A percentile compares a stretch with the other conserved stretches of the same genome.
phyloP scores from a whole-genome alignment of 331 rosid genomes.

The Malus hybrid region DNA sequence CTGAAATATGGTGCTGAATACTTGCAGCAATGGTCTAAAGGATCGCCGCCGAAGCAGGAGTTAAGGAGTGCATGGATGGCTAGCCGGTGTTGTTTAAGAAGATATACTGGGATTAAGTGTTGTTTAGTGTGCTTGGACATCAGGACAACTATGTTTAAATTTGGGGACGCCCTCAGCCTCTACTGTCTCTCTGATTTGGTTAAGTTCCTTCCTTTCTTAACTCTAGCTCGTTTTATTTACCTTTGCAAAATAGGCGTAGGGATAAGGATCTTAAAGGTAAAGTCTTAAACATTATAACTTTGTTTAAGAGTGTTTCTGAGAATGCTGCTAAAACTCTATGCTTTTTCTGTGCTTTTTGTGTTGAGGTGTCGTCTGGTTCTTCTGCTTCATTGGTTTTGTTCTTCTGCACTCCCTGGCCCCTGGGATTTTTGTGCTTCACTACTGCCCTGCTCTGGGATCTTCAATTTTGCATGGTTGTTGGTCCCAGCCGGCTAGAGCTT shows the following conservation, averaged over 20 bases:
- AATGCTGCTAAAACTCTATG: slow-evolving; percentile 51
- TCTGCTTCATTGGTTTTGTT: slow-evolving; percentile 59
- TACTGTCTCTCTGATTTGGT: slow-evolving; percentile 51
- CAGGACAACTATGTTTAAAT: slow-evolving; percentile 48
- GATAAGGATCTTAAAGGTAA: slow-evolving; percentile 15
- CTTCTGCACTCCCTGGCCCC: slow-evolving; percentile 47
- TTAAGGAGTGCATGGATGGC: slow-evolving; percentile 28
- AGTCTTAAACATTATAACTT: slow-evolving; percentile 25
- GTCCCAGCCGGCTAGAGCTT: slow-evolving; percentile 61
- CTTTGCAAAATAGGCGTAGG: slow-evolving; percentile 40
- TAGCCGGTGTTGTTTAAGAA: slow-evolving; percentile 26
- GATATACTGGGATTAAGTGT: slow-evolving; percentile 45
- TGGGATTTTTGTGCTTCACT: slow-evolving; percentile 43
- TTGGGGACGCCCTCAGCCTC: slow-evolving; percentile 69
- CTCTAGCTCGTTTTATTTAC: slow-evolving; percentile 38
- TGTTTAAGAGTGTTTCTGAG: slow-evolving; percentile 34
- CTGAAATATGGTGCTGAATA: slow-evolving; percentile 4
- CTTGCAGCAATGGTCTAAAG: slow-evolving; percentile 79
- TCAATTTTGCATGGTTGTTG: slow-evolving; percentile 56
- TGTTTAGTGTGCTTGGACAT: slow-evolving; percentile 55
- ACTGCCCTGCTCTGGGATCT: slow-evolving; percentile 59
- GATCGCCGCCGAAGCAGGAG: slow-evolving; percentile 95
- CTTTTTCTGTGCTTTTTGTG: slow-evolving; percentile 24
- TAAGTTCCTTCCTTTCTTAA: slow-evolving; percentile 53
- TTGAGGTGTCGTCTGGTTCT: slow-evolving; percentile 73